Base-by-base conservation (phyloP, 2,329 filamentous ascomycete species). In the Cladophialophora exuberans region DNA sequence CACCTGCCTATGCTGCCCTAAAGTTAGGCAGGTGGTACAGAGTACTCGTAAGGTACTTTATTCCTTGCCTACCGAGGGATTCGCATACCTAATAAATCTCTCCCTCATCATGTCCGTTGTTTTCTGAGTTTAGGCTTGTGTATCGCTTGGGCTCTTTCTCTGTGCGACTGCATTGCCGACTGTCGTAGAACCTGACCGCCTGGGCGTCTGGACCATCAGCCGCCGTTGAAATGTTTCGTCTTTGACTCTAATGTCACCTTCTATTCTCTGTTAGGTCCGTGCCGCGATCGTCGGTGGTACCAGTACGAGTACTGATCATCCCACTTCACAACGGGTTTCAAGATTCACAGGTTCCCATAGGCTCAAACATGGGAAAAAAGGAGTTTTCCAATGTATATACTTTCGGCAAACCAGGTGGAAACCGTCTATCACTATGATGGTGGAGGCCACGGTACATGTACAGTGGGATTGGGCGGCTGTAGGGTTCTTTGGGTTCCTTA, bases 221-320 rank as follows among this genome's bases (percentile, higher is more conserved):
- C 25, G 23, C 4, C 15, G 15, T 25, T 6, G 25, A 25, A 20
- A 15, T 30, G 28, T 39, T 35, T 39, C 38, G 38, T 49, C 20
- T 33, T 28, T 31, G 15, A 5, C 46, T 31, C 13, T 15, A 41
- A 41, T 49, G 46, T 38, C 46, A 49, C 46, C 46, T 49, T 49
- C 46, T 49, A 15, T 49, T 41, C 46, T 49, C 46, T 31, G 46
- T 26, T 49, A 49, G 46, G 28, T 35, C 39, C 33, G 33, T 41
- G 46, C 35, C 35, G 17, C 22, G 46, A 49, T 49, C 46, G 46
- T 25, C 46, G 33, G 46, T 49, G 10, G 45, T 48, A 33, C 45
- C 28, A 47, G 18, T 15, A 20, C 31, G 3, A 38, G n/a, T 11
- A 20, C 35, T 49, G 33, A 49, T 49, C 46, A 49, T 49, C 46